A percentile compares a stretch with the other conserved stretches of the same genome.
phyloP scores from a whole-genome alignment of 2,329 filamentous ascomycete species.

The Ustulina deusta region DNA sequence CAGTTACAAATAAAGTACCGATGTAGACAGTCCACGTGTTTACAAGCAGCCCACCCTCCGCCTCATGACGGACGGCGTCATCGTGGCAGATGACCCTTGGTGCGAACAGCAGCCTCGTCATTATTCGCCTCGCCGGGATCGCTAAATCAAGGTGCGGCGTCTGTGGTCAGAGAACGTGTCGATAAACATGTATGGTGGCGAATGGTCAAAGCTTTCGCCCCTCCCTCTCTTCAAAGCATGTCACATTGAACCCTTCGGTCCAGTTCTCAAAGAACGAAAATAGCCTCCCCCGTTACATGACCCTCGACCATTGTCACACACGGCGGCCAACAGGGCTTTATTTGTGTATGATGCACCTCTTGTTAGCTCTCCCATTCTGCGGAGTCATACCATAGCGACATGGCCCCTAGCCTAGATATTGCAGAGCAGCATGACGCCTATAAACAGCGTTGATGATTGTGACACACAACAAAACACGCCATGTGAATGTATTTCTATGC shows the following conservation, averaged over 20 bases:
- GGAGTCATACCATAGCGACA: neutral
- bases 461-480: slow-evolving; percentile 16
- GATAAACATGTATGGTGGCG: neutral
- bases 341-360: neutral
- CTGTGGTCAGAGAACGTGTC: neutral
- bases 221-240: slow-evolving; percentile 1
- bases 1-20: neutral
- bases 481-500: slow-evolving; percentile 44
- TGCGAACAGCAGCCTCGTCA: slow-evolving; percentile 6
- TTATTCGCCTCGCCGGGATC: neutral
- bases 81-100: too few relatives aligned
- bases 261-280: neutral
- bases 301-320: neutral
- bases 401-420: neutral
- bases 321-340: neutral
- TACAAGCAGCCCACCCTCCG: neutral
- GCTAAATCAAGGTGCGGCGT: neutral
- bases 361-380: neutral
- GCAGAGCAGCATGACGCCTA: neutral
- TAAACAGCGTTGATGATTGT: slow-evolving; percentile 23
- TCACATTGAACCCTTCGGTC: too few relatives aligned
- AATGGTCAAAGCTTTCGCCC: neutral
- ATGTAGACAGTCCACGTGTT: neutral
- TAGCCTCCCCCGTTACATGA: neutral
- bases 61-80: neutral